Conservation (phyloP, 2,329 filamentous ascomycete species). For the Hymenoscyphus fructigenus region DNA sequence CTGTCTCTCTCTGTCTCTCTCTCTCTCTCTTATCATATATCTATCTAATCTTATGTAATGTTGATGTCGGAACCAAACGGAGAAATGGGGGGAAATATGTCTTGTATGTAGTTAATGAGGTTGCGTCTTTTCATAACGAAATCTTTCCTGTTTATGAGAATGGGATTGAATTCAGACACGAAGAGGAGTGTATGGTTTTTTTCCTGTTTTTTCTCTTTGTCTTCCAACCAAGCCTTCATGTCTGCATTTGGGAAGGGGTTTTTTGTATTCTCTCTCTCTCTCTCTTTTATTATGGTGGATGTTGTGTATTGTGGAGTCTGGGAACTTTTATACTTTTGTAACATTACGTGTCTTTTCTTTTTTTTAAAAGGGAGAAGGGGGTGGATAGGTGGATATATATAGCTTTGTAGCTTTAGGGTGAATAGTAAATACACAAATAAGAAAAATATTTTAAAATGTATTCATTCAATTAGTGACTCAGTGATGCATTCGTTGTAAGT, state of each 20-base stretch:
- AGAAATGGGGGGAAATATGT: conserved; percentile 11
- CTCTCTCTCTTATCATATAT: conserved; percentile 3
- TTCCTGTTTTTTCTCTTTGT: conserved; percentile 3
- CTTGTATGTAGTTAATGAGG: conserved; percentile 11
- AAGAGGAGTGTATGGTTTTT: background rate
- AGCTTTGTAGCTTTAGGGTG: background rate
- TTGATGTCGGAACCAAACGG: conserved; percentile 11
- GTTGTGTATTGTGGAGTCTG: background rate
- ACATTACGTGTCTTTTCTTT: background rate
- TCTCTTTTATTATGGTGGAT: background rate
- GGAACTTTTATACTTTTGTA: background rate
- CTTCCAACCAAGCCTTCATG: background rate
- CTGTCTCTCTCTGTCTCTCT: background rate
- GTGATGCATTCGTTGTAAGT: no score
- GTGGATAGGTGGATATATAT: background rate
- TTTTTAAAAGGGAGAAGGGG: background rate
- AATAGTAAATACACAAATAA: background rate
- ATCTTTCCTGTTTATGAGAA: background rate
- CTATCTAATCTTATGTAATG: conserved; percentile 14
- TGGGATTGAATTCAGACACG: background rate
- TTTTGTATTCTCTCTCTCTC: no score
- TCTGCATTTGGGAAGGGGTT: conserved; percentile 8
- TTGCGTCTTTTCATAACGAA: conserved; percentile 4
- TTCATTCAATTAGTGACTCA: no score
- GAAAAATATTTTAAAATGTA: background rate